Conservation (phyloP, 805 yeast genomes). For the Candida sithepensis region DNA sequence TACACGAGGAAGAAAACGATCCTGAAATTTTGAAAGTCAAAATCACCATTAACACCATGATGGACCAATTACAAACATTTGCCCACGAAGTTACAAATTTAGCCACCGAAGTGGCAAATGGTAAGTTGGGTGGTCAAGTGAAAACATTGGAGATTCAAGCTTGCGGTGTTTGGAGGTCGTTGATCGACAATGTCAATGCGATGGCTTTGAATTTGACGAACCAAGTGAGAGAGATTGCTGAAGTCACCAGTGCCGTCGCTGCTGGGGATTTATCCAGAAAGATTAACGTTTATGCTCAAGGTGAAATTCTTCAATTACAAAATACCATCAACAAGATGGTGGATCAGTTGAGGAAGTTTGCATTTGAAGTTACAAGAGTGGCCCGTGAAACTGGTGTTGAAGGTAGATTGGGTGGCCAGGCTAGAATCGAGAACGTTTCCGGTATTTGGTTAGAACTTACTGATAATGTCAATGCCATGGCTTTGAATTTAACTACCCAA, state of each 20-base stretch:
- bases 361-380: conserved; percentile 81
- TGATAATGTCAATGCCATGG: conserved; percentile 89
- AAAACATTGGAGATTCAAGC: conserved; percentile 64
- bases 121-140: conserved; percentile 87
- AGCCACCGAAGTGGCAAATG: conserved; percentile 88
- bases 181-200: conserved; percentile 79
- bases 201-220: conserved; percentile 87
- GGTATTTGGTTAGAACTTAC: conserved; percentile 88
- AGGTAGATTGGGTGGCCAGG: conserved; percentile 87
- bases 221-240: conserved; percentile 86
- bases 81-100: conserved; percentile 80
- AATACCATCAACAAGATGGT: conserved; percentile 88
- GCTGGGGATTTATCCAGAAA: conserved; percentile 79
- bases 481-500: conserved; percentile 79
- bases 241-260: conserved; percentile 86
- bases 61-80: conserved; percentile 80
- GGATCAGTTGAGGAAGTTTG: conserved; percentile 77
- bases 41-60: conserved; percentile 81
- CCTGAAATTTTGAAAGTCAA: conserved; percentile 80
- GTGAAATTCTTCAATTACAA: conserved; percentile 80
- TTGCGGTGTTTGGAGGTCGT: conserved; percentile 82
- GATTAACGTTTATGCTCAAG: conserved; percentile 88
- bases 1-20: conserved; percentile 67
- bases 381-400: conserved; percentile 89
- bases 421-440: conserved; percentile 70